Conservation (phyloP, 1,139 yeast species). For the Candida gigantensis region DNA sequence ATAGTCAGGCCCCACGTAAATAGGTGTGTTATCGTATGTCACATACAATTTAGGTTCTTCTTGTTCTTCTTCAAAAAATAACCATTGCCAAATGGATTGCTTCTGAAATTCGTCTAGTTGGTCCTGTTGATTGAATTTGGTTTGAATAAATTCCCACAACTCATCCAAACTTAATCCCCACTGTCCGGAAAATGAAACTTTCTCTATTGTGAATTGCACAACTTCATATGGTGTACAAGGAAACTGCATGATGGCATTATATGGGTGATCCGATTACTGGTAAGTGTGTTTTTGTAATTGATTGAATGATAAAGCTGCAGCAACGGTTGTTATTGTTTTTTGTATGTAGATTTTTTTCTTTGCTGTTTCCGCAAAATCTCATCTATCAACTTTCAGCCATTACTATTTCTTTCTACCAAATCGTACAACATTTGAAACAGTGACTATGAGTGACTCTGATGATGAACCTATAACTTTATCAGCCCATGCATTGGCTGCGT, state of each 20-base stretch:
- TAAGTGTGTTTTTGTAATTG: too few relatives aligned
- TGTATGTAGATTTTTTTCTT: constrained; percentile 1
- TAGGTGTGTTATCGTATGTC: constrained; percentile 17
- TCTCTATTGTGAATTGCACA: constrained; percentile 28
- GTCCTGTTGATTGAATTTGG: constrained; percentile 19
- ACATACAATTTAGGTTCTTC: constrained; percentile 21
- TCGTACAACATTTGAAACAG: not conserved
- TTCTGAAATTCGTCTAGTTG: constrained; percentile 36
- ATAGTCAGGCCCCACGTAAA: constrained; percentile 24
- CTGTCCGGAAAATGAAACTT: constrained; percentile 39
- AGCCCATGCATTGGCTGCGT: constrained; percentile 73
- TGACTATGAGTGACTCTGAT: constrained; percentile 33
- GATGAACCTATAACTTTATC: constrained; percentile 56
- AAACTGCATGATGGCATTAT: constrained; percentile 21
- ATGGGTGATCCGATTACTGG: not conserved
- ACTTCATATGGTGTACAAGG: constrained; percentile 32
- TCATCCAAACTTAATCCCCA: constrained; percentile 31
- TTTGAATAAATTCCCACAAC: constrained; percentile 30
- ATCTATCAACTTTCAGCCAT: not conserved
- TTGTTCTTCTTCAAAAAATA: constrained; percentile 26
- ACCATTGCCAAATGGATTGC: constrained; percentile 43
- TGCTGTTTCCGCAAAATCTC: not conserved
- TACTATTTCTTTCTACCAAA: not conserved
- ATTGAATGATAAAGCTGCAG: too few relatives aligned
- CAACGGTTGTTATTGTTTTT: too few relatives aligned